Base-by-base conservation (phyloP, 2,329 filamentous ascomycete species). In the Macroventuria anomochaeta region DNA sequence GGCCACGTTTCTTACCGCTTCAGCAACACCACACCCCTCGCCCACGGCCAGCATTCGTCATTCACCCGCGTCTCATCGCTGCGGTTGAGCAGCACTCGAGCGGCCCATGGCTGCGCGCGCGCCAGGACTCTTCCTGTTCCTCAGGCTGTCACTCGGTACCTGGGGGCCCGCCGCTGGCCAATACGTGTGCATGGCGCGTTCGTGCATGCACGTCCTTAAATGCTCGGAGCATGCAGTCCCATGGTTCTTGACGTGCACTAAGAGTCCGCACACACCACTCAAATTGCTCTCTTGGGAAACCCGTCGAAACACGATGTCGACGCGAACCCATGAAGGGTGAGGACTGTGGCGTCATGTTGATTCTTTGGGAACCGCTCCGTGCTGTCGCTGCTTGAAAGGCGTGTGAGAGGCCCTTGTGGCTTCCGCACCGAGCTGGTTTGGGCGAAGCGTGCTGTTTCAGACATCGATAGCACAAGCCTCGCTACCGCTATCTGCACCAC, bases 341-440 rank as follows among this genome's bases (percentile, higher is more conserved):
- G 20, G 37, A 17, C 21, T 44, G 34, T 36, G 39, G 39, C 51
- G 51, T 44, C 51, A 46, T 28, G 44, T 25, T n/a, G 44, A 43
- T 33, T 25, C 23, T 54, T 49, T 49, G 44, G 44, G 43, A 13
- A n/a, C 33, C 17, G 42, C 39, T 38, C 44, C 44, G 51, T 23
- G 41, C 53, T 55, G 34, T 38, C 31, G 46, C 47, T 33, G 36
- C 59, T 58, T 61, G 61, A 63, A 63, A 64, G 59, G 46, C 61
- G 59, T 36, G 41, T n/a, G 40, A 46, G 40, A 31, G 6, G 38
- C 13, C 26, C 26, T 40, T 40, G 20, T 38, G 41, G 26, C 49
- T 41, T 29, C 37, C 31, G 37, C 42, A 32, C 36, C 28, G 17
- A 21, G 20, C 52, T 31, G 32, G 23, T 46, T 46, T 18, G 29